Conservation (phyloP, 345 rosid genomes). For the Pistacia atlantica region DNA sequence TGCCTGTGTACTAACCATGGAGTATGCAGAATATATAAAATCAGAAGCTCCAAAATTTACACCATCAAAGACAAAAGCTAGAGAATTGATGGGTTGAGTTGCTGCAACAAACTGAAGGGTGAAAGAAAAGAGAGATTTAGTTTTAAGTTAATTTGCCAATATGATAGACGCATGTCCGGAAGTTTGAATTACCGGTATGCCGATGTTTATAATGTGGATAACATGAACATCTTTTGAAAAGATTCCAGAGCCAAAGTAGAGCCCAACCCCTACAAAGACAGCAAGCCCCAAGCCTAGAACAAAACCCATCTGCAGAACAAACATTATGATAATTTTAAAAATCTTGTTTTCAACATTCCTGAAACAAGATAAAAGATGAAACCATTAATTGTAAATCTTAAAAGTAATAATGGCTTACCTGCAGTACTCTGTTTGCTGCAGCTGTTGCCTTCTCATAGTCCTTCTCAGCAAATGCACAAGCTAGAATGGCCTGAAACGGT, state of each 20-base stretch:
- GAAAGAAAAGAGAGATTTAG: background rate
- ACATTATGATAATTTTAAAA: background rate
- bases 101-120: constrained; percentile 83
- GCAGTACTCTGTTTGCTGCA: constrained; percentile 68
- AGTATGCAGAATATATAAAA: constrained; percentile 85
- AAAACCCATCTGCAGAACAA: constrained; percentile 69
- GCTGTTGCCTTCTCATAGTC: constrained; percentile 64
- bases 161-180: too few species aligned
- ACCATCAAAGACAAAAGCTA: constrained; percentile 94
- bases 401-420: constrained; percentile 38
- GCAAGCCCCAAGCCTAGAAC: constrained; percentile 80
- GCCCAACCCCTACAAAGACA: constrained; percentile 62
- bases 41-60: constrained; percentile 96
- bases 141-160: background rate
- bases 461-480: constrained; percentile 84
- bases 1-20: constrained; percentile 50
- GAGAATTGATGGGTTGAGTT: constrained; percentile 89
- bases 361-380: background rate
- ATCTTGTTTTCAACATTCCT: background rate
- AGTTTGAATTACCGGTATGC: constrained; percentile 61
- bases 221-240: constrained; percentile 78
- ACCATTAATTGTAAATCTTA: background rate
- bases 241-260: constrained; percentile 67
- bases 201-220: constrained; percentile 65
- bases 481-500: constrained; percentile 74